Base-by-base conservation (phyloP, 176 grass and related monocot genomes). In the Thalia dealbata region DNA sequence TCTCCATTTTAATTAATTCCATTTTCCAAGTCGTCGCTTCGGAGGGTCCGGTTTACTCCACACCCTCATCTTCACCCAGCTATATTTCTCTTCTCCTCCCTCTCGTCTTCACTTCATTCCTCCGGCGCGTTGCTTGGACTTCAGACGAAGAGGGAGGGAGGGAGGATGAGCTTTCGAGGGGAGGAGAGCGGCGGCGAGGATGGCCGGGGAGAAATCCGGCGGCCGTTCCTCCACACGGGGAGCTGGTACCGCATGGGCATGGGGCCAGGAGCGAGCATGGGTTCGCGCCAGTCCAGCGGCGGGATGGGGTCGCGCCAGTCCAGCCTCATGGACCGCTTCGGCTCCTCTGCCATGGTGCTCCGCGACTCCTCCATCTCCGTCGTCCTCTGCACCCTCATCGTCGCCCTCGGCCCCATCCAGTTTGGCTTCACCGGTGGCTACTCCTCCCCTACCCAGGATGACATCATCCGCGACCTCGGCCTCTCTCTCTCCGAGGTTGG, bases 381-480 rank as follows among this genome's bases (percentile, higher is more conserved):
- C 13, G 84, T 96, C 76, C 89, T 96, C 75, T 96, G 92, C 82
- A 96, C 92, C 45, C 82, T 96, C 79, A 92, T 96, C 78, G 92
- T 96, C 63, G 92, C 92, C 3, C 84, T 96, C 35, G 92, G 92
- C 0, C 92, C 92, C 52, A 92, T 96, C 84, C 92, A 96, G 75
- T 96, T 96, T 80, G 92, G 92, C 24, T 96, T 96, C 84, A 96
- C 92, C 50, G 80, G 89, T 3, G 92, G 92, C 24, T 96, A 83
- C 82, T 89, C 89, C 9, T 96, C 92, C 25, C 92, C 92, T 7
- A 89, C 92, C 21, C 89, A 96, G 80, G 82, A 84, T 70, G 86
- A 71, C 73, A 92, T 96, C 78, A 91, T 89, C 35, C 14, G 25
- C 9, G 92, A 96, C 70, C 92, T 96, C 69, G 71, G 67, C 21